Conservation (phyloP, 192 early-diverging fungal species). For the Globomyces pollinis-pini region DNA sequence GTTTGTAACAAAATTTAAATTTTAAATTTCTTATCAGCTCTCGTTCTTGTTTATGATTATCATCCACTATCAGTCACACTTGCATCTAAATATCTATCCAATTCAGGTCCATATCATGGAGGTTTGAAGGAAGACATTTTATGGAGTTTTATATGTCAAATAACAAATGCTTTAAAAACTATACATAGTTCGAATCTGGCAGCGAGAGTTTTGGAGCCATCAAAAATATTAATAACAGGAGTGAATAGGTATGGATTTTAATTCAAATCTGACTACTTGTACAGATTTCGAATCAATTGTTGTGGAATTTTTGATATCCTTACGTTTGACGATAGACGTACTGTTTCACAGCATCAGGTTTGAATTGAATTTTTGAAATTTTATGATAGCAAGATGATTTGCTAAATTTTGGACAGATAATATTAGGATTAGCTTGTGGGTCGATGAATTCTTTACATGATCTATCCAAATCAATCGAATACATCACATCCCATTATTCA, state of each 20-base stretch:
- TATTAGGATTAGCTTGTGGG: constrained; percentile 71
- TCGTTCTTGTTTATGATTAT: constrained; percentile 95
- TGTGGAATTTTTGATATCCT: constrained; percentile 62
- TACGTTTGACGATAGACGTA: constrained; percentile 62
- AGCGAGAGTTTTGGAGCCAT: constrained; percentile 65
- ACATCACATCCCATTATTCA: constrained; percentile 66
- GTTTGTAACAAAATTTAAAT: constrained; percentile 58
- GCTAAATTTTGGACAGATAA: constrained; percentile 69
- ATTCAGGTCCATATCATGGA: constrained; percentile 7
- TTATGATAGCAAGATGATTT: constrained; percentile 71
- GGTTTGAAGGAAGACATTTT: constrained; percentile 60
- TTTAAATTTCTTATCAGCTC: constrained; percentile 52
- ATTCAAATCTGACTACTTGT: not conserved
- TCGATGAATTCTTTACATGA: constrained; percentile 60
- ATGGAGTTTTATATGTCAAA: constrained; percentile 77
- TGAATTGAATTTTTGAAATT: too few relatives aligned
- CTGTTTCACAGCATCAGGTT: constrained; percentile 52
- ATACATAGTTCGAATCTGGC: constrained; percentile 81
- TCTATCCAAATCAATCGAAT: constrained; percentile 67
- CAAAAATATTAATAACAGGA: constrained; percentile 77
- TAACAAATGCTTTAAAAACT: constrained; percentile 67
- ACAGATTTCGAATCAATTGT: constrained; percentile 23
- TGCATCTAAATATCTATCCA: constrained; percentile 56
- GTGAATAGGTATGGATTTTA: constrained; percentile 77
- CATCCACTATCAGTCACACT: constrained; percentile 75